Evolutionary conservation across 176 grass and related monocot species (phyloP).

Genomic region (Metroxylon sagu): DNA sequence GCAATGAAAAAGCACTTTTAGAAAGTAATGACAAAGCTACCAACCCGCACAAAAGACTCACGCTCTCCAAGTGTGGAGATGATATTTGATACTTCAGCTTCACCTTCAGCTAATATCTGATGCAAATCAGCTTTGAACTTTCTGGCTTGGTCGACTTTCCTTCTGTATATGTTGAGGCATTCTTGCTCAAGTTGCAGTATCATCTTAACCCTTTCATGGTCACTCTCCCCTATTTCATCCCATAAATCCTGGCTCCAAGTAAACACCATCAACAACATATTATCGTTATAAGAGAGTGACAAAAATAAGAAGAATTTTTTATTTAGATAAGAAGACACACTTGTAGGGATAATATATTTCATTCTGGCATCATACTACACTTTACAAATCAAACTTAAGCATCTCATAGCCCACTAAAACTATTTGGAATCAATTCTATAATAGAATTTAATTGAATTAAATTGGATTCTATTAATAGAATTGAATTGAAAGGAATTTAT

Average conservation of each 20-base stretch:
- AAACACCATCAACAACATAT: neutral
- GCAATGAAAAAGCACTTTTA: conserved; percentile 1
- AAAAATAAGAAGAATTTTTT: no score
- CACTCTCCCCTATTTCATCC: conserved; percentile 60
- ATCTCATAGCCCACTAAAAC: no score
- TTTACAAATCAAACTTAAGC: no score
- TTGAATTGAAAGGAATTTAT: no score
- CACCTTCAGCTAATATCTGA: conserved; percentile 34
- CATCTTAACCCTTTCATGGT: conserved; percentile 61
- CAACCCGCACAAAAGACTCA: conserved; percentile 66
- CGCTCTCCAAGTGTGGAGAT: conserved; percentile 65
- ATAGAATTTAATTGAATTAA: no score
- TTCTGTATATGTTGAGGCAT: conserved; percentile 66
- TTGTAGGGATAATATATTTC: no score
- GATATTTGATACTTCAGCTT: conserved; percentile 57
- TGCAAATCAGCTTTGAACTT: conserved; percentile 53
- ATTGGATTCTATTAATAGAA: no score
- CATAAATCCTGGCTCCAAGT: neutral
- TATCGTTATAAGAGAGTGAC: no score
- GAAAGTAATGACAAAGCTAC: conserved; percentile 9
- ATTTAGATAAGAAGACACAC: no score
- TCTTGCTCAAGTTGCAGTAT: conserved; percentile 73
- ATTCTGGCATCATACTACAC: no score
- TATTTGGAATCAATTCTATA: no score
- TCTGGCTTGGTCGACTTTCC: conserved; percentile 49